Base-by-base conservation (phyloP, 78 protist species). In the Acrasis kona region DNA sequence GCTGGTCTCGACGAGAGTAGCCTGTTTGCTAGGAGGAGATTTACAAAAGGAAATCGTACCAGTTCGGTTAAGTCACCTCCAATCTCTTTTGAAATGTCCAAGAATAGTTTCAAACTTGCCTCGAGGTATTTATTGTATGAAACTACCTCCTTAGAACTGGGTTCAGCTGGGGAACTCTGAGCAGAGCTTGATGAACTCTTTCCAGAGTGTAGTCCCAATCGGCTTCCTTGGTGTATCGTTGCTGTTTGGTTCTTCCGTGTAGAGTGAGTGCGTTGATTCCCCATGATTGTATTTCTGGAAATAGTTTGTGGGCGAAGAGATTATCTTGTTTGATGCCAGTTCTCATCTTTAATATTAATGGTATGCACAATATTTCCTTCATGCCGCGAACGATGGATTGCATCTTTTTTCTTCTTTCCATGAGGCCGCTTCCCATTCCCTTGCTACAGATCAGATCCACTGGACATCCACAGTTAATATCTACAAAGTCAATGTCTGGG, bases 201-300 rank as follows among this genome's bases (percentile, higher is more conserved):
- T n/a, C n/a, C n/a, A n/a, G n/a, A n/a, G n/a, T 82, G 78, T 92
- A 95, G 10, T 86, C 84, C 98, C 99, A 97, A 50, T 95, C 84
- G 10, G 98, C 96, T 0, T 34, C 12, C 39, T 78, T 30, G 10
- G 93, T 4, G 86, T 97, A 97, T 35, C 99, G 87, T 79, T 96
- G 99, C 39, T 75, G 68, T 10, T 91, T 42, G 5, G 92, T 40
- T 32, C 98, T 81, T 8, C 98, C 97, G 78, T 96, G 98, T 2
- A 92, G 1, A 27, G 93, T 88, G 8, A 89, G 84, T 0, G 93
- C 95, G 3, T 41, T n/a, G 28, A 85, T 94, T 30, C 98, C 98
- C 88, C 86, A 79, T 3, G 10, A 69, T 10, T 31, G 32, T n/a
- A 89, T 70, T 8, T 40, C 5, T 2, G 92, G 89, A 10, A 95